Conservation (phyloP, 768 basidiomycete species). For the Tulasnella sp. region DNA sequence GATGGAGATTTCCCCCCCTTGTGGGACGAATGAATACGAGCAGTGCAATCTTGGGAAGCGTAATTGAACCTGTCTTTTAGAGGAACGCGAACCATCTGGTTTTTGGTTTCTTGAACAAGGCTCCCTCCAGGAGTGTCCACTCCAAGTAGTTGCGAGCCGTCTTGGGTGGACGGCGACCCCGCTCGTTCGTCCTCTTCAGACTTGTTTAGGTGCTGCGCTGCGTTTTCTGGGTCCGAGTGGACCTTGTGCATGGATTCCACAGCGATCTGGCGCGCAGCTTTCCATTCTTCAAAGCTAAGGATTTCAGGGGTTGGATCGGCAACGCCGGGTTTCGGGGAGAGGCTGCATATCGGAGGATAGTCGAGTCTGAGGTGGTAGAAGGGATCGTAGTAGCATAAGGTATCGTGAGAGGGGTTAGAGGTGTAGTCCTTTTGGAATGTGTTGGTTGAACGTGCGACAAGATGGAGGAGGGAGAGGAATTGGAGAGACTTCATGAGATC, state of each 20-base stretch:
- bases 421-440: background rate
- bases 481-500: constrained; percentile 17
- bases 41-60: constrained; percentile 87
- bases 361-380: constrained; percentile 22
- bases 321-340: background rate
- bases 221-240: background rate
- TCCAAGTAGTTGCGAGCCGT: background rate
- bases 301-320: constrained; percentile 24
- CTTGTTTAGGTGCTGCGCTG: background rate
- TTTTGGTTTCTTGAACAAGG: constrained; percentile 32
- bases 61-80: constrained; percentile 91
- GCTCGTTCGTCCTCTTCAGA: background rate
- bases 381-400: constrained; percentile 17
- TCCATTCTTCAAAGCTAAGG: constrained; percentile 29
- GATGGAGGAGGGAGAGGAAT: constrained; percentile 22
- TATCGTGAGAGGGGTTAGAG: background rate
- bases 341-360: constrained; percentile 10
- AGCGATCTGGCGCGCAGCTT: constrained; percentile 12
- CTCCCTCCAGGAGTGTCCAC: background rate
- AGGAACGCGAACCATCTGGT: constrained; percentile 65
- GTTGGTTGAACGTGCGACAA: constrained; percentile 9
- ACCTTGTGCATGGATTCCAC: constrained; percentile 1
- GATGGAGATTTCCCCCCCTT: constrained; percentile 74
- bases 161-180: background rate
- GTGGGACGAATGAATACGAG: constrained; percentile 82